Evolutionary conservation across 768 basidiomycete species (phyloP).

Genomic region (Boletus subcaerulescens): DNA sequence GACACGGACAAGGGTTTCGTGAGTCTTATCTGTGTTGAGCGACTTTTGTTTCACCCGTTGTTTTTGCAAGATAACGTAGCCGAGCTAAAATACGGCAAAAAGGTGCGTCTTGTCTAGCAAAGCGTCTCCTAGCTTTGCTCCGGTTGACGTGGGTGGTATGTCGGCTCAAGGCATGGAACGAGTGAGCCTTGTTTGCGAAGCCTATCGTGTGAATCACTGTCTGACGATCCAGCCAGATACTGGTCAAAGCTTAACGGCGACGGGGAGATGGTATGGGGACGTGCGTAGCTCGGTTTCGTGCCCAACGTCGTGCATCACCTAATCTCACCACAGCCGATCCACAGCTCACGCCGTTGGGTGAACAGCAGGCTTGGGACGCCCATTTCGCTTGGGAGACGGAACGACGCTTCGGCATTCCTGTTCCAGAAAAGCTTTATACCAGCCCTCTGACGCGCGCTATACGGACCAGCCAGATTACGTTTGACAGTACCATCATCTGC

Average conservation of each 20-base stretch:
- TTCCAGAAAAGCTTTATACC: constrained; percentile 1
- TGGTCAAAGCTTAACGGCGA: constrained; percentile 41
- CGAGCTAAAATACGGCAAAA: constrained; percentile 53
- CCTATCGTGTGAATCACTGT: no score
- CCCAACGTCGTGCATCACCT: background rate
- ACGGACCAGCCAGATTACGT: constrained; percentile 50
- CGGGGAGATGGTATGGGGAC: constrained; percentile 66
- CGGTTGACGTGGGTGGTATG: background rate
- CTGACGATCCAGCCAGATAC: constrained; percentile 36
- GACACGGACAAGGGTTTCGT: constrained; percentile 53
- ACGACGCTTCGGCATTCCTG: background rate
- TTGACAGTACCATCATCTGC: constrained; percentile 36
- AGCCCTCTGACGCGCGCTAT: constrained; percentile 58
- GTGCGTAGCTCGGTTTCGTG: constrained; percentile 28
- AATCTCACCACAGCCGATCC: constrained; percentile 27
- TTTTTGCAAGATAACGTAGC: constrained; percentile 60
- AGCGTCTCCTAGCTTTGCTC: background rate
- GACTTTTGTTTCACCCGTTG: background rate
- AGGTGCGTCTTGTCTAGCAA: constrained; percentile 18
- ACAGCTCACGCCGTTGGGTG: constrained; percentile 53
- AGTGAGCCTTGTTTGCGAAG: background rate
- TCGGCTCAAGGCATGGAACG: background rate
- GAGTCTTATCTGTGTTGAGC: background rate
- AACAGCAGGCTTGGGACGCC: constrained; percentile 44
- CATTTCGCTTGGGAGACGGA: constrained; percentile 1